Conservation (phyloP, 2,329 filamentous ascomycete genomes). For the Fusarium lyarnte region DNA sequence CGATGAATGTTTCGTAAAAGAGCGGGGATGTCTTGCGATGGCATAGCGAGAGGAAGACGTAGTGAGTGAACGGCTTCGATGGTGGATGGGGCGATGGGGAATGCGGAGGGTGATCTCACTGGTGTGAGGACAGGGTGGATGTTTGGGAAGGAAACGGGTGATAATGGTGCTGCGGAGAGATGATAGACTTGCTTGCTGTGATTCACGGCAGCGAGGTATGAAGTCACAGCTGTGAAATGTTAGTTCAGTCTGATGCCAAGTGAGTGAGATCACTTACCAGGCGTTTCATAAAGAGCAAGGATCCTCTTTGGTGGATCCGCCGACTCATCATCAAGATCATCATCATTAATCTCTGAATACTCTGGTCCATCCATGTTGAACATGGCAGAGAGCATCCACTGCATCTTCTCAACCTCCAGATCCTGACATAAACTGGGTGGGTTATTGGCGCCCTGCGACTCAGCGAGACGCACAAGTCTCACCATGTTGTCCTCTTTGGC, state of each 20-base stretch:
- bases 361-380: slow-evolving; percentile 51
- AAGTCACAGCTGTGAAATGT: slow-evolving; percentile 8
- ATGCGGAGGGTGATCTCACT: slow-evolving; percentile 47
- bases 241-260: neutral
- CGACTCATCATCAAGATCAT: slow-evolving; percentile 40
- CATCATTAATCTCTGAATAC: neutral
- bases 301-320: slow-evolving; percentile 14
- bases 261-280: neutral
- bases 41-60: slow-evolving; percentile 64
- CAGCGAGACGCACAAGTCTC: slow-evolving; percentile 13
- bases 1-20: slow-evolving; percentile 67
- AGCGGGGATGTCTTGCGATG: slow-evolving; percentile 64
- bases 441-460: neutral
- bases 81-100: slow-evolving; percentile 52
- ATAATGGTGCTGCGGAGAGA: slow-evolving; percentile 25
- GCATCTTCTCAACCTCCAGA: slow-evolving; percentile 63
- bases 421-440: neutral
- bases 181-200: slow-evolving; percentile 26
- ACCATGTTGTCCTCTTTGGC: slow-evolving; percentile 13
- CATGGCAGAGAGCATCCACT: slow-evolving; percentile 69
- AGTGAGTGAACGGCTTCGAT: slow-evolving; percentile 64
- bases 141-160: slow-evolving; percentile 51
- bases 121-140: slow-evolving; percentile 53
- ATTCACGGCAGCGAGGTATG: slow-evolving; percentile 23
- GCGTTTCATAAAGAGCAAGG: slow-evolving; percentile 27